Percentiles rank a stretch among this genome's conserved stretches.
Conservation (phyloP, 2,329 filamentous ascomycete species). For the Grosmannia clavigera region DNA sequence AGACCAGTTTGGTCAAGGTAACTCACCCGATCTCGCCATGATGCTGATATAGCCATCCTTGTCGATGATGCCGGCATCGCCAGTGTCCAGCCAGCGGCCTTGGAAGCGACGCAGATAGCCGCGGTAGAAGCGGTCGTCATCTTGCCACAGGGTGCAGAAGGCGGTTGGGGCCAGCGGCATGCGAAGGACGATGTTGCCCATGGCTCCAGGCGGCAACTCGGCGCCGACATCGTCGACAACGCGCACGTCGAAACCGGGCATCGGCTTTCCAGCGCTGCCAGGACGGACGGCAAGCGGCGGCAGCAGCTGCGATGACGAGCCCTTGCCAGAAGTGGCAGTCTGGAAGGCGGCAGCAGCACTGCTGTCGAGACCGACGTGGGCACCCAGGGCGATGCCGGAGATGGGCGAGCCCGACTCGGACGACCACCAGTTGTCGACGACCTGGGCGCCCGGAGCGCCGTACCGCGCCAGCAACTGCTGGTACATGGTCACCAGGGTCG, state of each 20-base stretch:
- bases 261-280: constrained; percentile 78
- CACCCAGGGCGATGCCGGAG: constrained; percentile 40
- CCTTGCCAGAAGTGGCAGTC: constrained; percentile 8
- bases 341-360: constrained; percentile 23
- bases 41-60: constrained; percentile 54
- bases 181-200: constrained; percentile 85
- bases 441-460: constrained; percentile 47
- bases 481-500: constrained; percentile 71
- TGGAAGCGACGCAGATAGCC: constrained; percentile 74
- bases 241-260: constrained; percentile 82
- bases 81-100: constrained; percentile 80
- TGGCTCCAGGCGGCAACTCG: constrained; percentile 56
- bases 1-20: no score
- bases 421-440: constrained; percentile 51
- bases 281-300: constrained; percentile 55
- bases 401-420: constrained; percentile 48
- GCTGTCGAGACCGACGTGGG: constrained; percentile 46
- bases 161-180: constrained; percentile 76
- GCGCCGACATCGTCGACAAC: constrained; percentile 71
- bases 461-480: constrained; percentile 58
- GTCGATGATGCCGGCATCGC: constrained; percentile 81
- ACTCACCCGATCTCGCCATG: constrained; percentile 37
- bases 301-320: not conserved
- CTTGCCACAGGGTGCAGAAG: constrained; percentile 75
- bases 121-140: constrained; percentile 74